Evolutionary conservation across 1,139 yeast genomes (phyloP), one percentile per base, ranked within the genome.

Genomic region (Hyphopichia buzzinii): DNA sequence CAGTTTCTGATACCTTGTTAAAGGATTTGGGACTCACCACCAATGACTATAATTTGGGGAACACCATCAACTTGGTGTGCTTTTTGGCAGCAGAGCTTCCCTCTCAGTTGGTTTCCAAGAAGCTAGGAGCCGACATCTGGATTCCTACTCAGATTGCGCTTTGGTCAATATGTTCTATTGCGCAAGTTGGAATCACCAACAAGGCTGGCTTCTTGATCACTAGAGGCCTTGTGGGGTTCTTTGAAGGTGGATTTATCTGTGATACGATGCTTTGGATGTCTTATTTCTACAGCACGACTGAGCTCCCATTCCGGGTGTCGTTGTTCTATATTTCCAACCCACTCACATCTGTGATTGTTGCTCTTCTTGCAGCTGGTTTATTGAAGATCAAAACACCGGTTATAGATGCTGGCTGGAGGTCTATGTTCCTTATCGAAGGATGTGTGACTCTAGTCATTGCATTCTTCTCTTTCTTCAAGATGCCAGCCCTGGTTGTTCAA

Each of bases 51-150:
- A 77, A 77, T 47, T 48, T 56, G 19, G 81, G 78, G 4, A 67
- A 64, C 41, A 74, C 79, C 11, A 56, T 75, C 27, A 65, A 65
- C 38, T 57, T 66, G 36, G 56, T 70, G 8, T 57, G 72, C 31
- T 77, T 77, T 48, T 52, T 77, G 37, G 49, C 54, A n/a, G 72
- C 78, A 11, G 82, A 77, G 49, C 54, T 77, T 14, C 82, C 82
- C 0, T 76, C 81, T 1, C 81, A 76, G 48, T 55, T 77, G 45
- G 47, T 77, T 13, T 69, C 79, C 8, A 77, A 77, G 47, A 64
- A 60, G 37, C 37, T 77, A 19, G 83, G 82, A 5, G 70, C 79
- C 4, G 81, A 76, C 48, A 46, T 66, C 29, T 77, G 78, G 70
- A 66, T 77, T 34, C 83, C 83, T 1, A 55, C 64, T 26, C 81